Base-by-base conservation (phyloP, 2,329 filamentous ascomycete genomes). In the Blastomyces parvus region DNA sequence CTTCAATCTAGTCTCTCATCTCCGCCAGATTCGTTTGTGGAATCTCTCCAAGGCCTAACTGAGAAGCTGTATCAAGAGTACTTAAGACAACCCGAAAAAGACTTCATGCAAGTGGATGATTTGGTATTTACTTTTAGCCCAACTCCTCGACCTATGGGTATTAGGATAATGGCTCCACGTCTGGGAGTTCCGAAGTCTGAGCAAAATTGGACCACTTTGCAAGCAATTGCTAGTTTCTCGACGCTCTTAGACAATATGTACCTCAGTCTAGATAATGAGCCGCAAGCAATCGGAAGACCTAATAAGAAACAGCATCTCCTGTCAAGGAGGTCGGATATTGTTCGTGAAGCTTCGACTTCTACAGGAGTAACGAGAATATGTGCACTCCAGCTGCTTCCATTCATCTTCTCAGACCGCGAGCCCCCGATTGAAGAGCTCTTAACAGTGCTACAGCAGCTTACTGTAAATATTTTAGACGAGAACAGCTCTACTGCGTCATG, bases 11-110 rank as follows among this genome's bases (percentile, higher is more conserved):
- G 67, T 63, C 67, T 67, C 60, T 67, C 74, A 72, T 65, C 68
- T 77, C 67, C 74, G 70, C 63, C 72, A 69, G 62, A 74, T 81
- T 62, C 73, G 75, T 36, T 78, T 70, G 55, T 74, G 22, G 69
- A 68, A 14, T 82, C 67, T 62, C 67, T 96, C 6, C 84, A 88
- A 66, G 83, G 83, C n/a, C 74, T 97, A 1, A 72, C 86, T 42
- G 87, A 91, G 55, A 80, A 83, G 3, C 76, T 99, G n/a, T 88
- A 87, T 78, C 78, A 78, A 9, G 93, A 97, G 70, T 97, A 97
- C 74, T 81, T 84, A 3, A 86, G 81, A 66, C 83, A 91, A 65
- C 81, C 85, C 44, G 86, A 89, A 58, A 85, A 85, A 64, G 86
- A 89, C 58, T 84, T 87, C 46, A 80, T 97, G 13, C 88, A 91